Conservation (phyloP, 169 alveolate genomes). For the Toxoplasma gondii region DNA sequence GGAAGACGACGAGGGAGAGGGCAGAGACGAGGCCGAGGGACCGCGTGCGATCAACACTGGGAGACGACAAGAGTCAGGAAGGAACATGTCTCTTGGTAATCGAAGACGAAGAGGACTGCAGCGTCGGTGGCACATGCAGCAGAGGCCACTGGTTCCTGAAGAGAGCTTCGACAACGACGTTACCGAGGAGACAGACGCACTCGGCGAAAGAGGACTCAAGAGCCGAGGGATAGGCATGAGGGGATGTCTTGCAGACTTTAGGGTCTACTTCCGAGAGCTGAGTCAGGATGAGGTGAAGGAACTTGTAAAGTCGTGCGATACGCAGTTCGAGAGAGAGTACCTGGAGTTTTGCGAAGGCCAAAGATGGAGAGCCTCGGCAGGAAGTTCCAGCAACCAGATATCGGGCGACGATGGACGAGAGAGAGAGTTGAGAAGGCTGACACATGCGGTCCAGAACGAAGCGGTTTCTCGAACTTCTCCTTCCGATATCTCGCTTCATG, state of each 20-base stretch:
- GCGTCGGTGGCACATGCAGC: not conserved
- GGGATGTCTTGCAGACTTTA: constrained; percentile 7
- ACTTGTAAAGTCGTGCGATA: not conserved
- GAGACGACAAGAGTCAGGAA: not conserved
- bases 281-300: not conserved
- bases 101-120: not conserved
- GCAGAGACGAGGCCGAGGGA: no score
- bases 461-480: no score
- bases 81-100: not conserved
- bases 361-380: no score
- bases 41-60: not conserved
- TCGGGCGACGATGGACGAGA: no score
- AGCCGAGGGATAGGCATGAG: not conserved
- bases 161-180: not conserved
- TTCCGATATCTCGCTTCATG: no score
- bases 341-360: not conserved
- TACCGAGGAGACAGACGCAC: not conserved
- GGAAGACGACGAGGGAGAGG: no score
- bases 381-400: no score
- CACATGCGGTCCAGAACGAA: no score
- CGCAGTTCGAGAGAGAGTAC: not conserved
- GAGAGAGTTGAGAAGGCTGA: no score
- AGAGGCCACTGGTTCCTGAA: not conserved
- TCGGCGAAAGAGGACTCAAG: not conserved
- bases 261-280: constrained; percentile 12